Conservation (phyloP, 805 yeast species). For the Wickerhamiella spandovensis region DNA sequence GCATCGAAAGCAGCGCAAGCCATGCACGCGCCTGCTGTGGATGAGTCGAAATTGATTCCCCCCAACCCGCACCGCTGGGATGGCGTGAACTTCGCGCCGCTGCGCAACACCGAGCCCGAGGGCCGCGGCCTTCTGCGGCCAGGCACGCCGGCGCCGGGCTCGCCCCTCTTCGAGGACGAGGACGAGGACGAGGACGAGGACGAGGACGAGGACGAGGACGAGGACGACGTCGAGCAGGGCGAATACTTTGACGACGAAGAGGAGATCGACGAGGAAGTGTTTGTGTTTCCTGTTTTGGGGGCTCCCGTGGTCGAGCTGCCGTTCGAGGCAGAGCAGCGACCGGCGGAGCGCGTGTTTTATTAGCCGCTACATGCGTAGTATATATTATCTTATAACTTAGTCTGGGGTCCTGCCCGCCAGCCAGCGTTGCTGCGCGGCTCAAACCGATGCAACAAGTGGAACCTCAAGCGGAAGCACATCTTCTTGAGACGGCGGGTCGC, state of each 20-base stretch:
- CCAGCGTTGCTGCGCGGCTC: too few relatives aligned
- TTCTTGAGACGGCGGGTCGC: not conserved
- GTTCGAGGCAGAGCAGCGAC: conserved; percentile 9
- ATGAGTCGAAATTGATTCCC: conserved; percentile 6
- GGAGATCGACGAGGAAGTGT: conserved; percentile 3
- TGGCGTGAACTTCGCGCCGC: conserved; percentile 15
- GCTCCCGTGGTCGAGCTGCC: conserved; percentile 15
- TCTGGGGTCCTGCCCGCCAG: too few relatives aligned
- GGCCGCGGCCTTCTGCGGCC: conserved; percentile 2
- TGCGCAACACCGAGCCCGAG: conserved; percentile 5
- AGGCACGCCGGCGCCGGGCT: conserved; percentile 6
- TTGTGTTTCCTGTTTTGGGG: conserved; percentile 14
- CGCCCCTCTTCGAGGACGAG: conserved; percentile 3
- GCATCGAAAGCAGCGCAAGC: not conserved
- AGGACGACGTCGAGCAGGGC: not conserved
- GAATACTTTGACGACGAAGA: not conserved
- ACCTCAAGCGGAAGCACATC: not conserved
- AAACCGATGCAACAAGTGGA: not conserved
- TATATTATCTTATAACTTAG: too few relatives aligned
- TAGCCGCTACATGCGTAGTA: not conserved
- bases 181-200: conserved; percentile 4
- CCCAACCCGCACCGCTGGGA: conserved; percentile 18
- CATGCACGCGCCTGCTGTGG: conserved; percentile 1
- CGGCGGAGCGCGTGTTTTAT: conserved; percentile 11
- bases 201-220: not conserved